phyloP scores from a whole-genome alignment of 2,329 filamentous ascomycete genomes.

The Calonectria pseudoturangicola region DNA sequence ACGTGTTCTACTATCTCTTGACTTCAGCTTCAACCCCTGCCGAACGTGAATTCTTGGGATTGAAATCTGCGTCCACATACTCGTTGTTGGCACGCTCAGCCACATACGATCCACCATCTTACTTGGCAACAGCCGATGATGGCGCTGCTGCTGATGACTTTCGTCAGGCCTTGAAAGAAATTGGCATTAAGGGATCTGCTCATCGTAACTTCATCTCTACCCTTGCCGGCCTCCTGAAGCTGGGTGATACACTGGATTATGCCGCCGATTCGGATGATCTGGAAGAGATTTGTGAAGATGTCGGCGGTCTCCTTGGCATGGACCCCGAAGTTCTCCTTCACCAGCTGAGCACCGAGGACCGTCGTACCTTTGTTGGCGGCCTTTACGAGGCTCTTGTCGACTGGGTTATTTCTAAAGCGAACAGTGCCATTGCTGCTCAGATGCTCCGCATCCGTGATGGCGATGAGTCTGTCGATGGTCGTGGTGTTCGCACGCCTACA shows the following conservation, averaged over 20 bases:
- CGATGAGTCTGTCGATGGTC: constrained; percentile 80
- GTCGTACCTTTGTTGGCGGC: constrained; percentile 86
- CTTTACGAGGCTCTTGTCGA: constrained; percentile 96
- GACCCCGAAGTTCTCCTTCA: constrained; percentile 88
- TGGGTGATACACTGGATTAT: constrained; percentile 93
- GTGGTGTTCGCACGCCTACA: constrained; percentile 77
- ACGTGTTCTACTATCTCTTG: constrained; percentile 97
- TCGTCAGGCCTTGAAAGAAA: constrained; percentile 87
- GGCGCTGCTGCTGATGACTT: constrained; percentile 95
- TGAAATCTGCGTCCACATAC: constrained; percentile 87
- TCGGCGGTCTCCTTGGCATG: constrained; percentile 88
- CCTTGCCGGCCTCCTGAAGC: constrained; percentile 89
- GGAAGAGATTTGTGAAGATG: constrained; percentile 92
- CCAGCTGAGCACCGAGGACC: constrained; percentile 89
- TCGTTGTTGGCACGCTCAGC: constrained; percentile 86
- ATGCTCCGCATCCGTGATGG: constrained; percentile 80
- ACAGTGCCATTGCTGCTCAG: constrained; percentile 86
- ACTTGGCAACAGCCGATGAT: constrained; percentile 94
- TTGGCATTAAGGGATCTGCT: constrained; percentile 92
- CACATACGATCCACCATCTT: constrained; percentile 90
- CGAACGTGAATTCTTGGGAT: constrained; percentile 90
- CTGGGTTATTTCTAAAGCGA: constrained; percentile 93
- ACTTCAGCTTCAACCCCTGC: constrained; percentile 92
- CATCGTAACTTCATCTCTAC: constrained; percentile 90
- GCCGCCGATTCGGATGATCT: constrained; percentile 88